These are phyloP conservation scores for Decorospora gaudefroyi DNA, from an alignment of 2,329 filamentous ascomycete genomes.

Conservation along the genomic window DNA sequence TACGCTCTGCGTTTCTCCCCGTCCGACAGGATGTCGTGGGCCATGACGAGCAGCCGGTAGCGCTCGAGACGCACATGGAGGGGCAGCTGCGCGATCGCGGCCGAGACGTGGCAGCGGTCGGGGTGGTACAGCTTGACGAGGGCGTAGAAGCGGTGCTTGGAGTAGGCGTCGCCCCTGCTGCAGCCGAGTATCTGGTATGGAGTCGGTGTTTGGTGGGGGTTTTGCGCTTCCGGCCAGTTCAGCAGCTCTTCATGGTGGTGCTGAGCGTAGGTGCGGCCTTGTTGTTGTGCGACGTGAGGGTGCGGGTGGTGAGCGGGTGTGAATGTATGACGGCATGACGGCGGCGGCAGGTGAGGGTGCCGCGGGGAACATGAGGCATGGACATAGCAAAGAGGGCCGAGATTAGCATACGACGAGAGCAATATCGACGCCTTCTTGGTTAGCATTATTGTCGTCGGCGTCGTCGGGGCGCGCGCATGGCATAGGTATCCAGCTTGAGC, in stretches of 20 bases:
- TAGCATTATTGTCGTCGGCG: conserved; percentile 44
- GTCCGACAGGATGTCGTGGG: conserved; percentile 85
- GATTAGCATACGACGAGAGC: conserved; percentile 27
- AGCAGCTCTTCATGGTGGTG: conserved; percentile 31
- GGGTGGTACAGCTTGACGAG: conserved; percentile 97
- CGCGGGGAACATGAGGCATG: conserved; percentile 30
- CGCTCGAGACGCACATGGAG: conserved; percentile 75
- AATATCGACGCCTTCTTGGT: conserved; percentile 34
- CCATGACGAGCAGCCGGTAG: conserved; percentile 84
- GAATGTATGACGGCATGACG: conserved; percentile 50
- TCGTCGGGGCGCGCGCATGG: conserved; percentile 30
- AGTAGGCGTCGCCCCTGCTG: conserved; percentile 68
- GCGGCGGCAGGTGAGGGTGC: conserved; percentile 7
- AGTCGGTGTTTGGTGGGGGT: conserved; percentile 61
- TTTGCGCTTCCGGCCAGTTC: conserved; percentile 41
- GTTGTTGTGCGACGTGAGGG: conserved; percentile 22
- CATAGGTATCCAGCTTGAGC: conserved; percentile 12
- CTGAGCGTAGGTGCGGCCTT: conserved; percentile 39
- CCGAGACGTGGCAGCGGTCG: conserved; percentile 60
- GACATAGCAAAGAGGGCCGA: conserved; percentile 22
- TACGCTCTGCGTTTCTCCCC: conserved; percentile 78
- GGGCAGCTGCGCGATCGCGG: conserved; percentile 54
- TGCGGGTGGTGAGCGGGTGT: conserved; percentile 24
- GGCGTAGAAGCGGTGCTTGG: conserved; percentile 82
- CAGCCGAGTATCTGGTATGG: conserved; percentile 87